phyloP scores from a whole-genome alignment of 805 yeast species.

The Saccharomyces jurei region DNA sequence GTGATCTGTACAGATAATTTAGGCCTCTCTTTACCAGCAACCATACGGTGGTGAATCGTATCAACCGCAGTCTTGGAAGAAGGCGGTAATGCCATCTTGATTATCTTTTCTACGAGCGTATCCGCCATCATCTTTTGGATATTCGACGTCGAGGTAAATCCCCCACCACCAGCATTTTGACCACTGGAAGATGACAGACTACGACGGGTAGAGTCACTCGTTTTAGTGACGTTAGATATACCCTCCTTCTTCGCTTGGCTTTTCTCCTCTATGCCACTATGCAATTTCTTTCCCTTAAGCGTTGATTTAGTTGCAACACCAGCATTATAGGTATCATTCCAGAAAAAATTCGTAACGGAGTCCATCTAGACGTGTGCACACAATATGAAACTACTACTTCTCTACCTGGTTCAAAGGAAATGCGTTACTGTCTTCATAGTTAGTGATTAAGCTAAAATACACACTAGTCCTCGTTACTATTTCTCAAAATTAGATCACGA shows the following conservation, averaged over 20 bases:
- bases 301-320: constrained; percentile 1
- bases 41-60: constrained; percentile 45
- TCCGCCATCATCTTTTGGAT: constrained; percentile 45
- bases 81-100: constrained; percentile 67
- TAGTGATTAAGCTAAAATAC: not conserved
- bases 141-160: constrained; percentile 10
- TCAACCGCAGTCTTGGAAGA: constrained; percentile 39
- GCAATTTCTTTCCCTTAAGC: not conserved
- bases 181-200: not conserved
- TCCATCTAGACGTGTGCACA: constrained; percentile 16
- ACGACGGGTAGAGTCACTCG: not conserved
- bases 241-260: constrained; percentile 1
- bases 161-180: constrained; percentile 1
- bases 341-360: constrained; percentile 24
- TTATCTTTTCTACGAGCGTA: constrained; percentile 60
- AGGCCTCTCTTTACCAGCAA: constrained; percentile 56
- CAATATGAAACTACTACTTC: not conserved
- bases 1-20: constrained; percentile 59
- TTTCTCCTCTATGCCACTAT: not conserved
- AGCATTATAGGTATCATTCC: constrained; percentile 20
- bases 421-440: not conserved
- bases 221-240: constrained; percentile 3
- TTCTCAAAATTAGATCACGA: not conserved
- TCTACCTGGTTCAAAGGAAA: not conserved
- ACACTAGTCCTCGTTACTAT: not conserved